Evolutionary conservation across 768 basidiomycete genomes (phyloP), one percentile per base, ranked within the genome.

Genomic region (Lentinula edodes): DNA sequence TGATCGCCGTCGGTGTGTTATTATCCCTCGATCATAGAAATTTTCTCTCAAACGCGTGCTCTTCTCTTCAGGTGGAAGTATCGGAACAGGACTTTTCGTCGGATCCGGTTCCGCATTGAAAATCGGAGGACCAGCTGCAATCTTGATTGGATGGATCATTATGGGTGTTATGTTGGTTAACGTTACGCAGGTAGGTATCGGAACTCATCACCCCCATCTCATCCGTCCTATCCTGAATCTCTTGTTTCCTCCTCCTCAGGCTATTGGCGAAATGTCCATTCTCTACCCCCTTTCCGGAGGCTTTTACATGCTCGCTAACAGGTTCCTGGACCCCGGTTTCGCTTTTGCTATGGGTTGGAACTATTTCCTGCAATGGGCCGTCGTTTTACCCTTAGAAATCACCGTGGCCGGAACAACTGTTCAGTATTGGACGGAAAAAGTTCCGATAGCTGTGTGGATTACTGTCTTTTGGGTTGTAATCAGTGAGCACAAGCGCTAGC

Each of bases 331-430:
- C 58, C 79, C 79, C 52, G 74, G 77, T 13, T 80, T 79, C 63
- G 77, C 77, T 42, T 79, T 79, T 59, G 75, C 78, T 48, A 80
- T 80, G 79, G 79, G 79, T 2, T 80, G 79, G 79, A 80, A 80
- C 57, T 80, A 80, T 62, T 72, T 74, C 41, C 71, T 80, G 45
- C 77, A 78, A 74, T 80, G 79, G 79, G 78, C 75, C 9, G 65
- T 78, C 23, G 76, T 75, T 2, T 69, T 80, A 41, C 79, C 78
- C 0, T 66, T 80, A 32, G 78, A 80, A 69, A 75, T 79, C 16
- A 79, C 78, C 2, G 78, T 80, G 12, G 79, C 78, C 18, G 76
- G 72, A 12, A 76, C 72, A 38, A 80, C 79, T 8, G 76, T 79
- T 32, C 70, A 76, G 58, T 80, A 78, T 64, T 80, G 79, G 78